Percentiles rank a stretch among this genome's conserved stretches.
These are phyloP conservation scores for Aquanectria penicillioides DNA, from an alignment of 2,329 filamentous ascomycete genomes.

Conservation along the genomic window DNA sequence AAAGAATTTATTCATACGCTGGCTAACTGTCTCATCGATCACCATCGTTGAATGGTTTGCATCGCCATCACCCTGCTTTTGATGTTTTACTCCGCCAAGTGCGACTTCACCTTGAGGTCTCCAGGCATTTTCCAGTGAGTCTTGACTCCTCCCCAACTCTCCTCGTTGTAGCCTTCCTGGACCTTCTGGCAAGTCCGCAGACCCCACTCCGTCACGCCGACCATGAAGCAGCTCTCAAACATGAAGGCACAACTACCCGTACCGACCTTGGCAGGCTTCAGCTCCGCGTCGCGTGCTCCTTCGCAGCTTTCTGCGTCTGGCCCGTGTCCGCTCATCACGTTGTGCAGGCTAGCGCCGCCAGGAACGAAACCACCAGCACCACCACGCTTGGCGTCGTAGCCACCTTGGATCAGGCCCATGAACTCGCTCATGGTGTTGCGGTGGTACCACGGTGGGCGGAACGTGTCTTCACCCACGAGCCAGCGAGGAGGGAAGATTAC, in stretches of 20 bases:
- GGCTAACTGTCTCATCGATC: no score
- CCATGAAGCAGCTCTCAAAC: slow-evolving; percentile 76
- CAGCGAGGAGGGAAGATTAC: slow-evolving; percentile 78
- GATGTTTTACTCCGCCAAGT: slow-evolving; percentile 31
- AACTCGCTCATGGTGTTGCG: slow-evolving; percentile 75
- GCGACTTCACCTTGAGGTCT: slow-evolving; percentile 42
- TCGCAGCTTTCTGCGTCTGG: slow-evolving; percentile 68
- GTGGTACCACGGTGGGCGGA: slow-evolving; percentile 79
- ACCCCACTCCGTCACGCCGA: slow-evolving; percentile 78
- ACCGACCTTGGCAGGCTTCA: slow-evolving; percentile 67
- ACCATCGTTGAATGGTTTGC: no score
- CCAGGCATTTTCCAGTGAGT: slow-evolving; percentile 66
- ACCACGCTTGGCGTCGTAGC: slow-evolving; percentile 71
- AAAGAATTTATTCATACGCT: no score
- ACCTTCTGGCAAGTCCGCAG: slow-evolving; percentile 66
- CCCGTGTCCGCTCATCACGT: slow-evolving; percentile 75
- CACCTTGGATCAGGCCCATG: slow-evolving; percentile 68
- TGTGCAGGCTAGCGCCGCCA: slow-evolving; percentile 71
- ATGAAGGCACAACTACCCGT: slow-evolving; percentile 73
- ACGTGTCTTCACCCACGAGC: slow-evolving; percentile 75
- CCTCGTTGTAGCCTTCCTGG: slow-evolving; percentile 76
- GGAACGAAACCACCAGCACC: slow-evolving; percentile 64
- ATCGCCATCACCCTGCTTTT: no score
- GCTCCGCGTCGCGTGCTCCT: slow-evolving; percentile 64
- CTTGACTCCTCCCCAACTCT: slow-evolving; percentile 80